Conservation (phyloP, 176 grass and related monocot genomes). For the Hordeum vulgare region DNA sequence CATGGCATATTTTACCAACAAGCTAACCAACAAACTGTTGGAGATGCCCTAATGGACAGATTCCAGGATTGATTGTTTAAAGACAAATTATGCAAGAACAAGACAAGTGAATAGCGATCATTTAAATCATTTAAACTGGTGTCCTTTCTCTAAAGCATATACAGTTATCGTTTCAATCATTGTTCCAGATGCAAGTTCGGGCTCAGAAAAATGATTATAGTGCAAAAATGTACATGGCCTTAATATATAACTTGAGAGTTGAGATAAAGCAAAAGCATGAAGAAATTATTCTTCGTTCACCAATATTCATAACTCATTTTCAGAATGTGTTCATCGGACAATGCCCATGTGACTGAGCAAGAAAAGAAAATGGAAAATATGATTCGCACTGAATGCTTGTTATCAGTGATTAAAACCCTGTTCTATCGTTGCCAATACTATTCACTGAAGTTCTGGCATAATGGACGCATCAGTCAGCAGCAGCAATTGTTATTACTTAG, state of each 20-base stretch:
- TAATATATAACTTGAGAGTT: not conserved
- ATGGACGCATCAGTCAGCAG: not conserved
- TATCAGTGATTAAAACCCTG: not conserved
- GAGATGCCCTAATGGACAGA: slow-evolving; percentile 3
- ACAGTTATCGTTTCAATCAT: not conserved
- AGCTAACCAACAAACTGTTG: no score
- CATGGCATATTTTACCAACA: no score
- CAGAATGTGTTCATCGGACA: not conserved
- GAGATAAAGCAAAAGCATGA: not conserved
- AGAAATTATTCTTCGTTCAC: not conserved
- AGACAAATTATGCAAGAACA: not conserved
- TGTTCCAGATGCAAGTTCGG: not conserved
- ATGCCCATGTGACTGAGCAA: not conserved
- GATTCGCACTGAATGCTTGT: not conserved
- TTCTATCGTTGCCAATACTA: not conserved
- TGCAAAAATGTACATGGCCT: not conserved
- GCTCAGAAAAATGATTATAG: not conserved
- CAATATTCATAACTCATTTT: not conserved
- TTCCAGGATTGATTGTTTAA: not conserved
- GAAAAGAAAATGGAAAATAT: not conserved
- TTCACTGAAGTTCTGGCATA: not conserved
- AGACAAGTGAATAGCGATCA: not conserved
- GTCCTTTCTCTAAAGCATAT: not conserved
- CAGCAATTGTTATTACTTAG: not conserved
- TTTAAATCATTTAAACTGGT: not conserved